A percentile compares a stretch with the other conserved stretches of the same genome.
Conservation (phyloP, 1,284 basidiomycete genomes). For the Athelia psychrophila region DNA sequence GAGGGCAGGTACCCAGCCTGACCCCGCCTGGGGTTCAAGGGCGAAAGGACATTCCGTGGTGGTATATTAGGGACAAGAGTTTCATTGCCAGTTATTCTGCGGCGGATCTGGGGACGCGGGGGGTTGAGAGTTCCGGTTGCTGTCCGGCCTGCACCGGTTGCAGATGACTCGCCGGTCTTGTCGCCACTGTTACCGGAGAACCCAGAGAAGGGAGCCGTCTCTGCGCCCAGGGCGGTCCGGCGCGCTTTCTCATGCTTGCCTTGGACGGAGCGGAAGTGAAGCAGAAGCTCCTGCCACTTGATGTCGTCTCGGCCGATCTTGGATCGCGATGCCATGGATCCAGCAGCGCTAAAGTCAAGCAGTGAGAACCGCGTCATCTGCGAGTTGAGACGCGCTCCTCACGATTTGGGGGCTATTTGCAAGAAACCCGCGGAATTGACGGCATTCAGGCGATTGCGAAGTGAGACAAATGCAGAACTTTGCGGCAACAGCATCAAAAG, state of each 20-base stretch:
- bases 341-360: not conserved
- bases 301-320: slow-evolving; percentile 85
- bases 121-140: too few species aligned
- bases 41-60: slow-evolving; percentile 49
- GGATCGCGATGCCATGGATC: slow-evolving; percentile 49
- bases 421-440: slow-evolving; percentile 95
- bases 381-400: slow-evolving; percentile 17
- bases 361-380: not conserved
- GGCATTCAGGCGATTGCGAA: slow-evolving; percentile 91
- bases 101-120: slow-evolving; percentile 47
- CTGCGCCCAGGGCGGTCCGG: slow-evolving; percentile 59
- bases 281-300: slow-evolving; percentile 90
- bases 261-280: slow-evolving; percentile 84
- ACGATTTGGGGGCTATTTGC: slow-evolving; percentile 85
- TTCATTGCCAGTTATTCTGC: slow-evolving; percentile 54
- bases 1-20: slow-evolving; percentile 41
- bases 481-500: slow-evolving; percentile 97
- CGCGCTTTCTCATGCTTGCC: slow-evolving; percentile 85
- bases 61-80: slow-evolving; percentile 24
- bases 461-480: slow-evolving; percentile 93
- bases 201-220: slow-evolving; percentile 40
- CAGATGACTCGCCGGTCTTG: not conserved
- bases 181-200: slow-evolving; percentile 24
- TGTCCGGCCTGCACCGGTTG: not conserved
- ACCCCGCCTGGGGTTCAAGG: slow-evolving; percentile 65